Conservation (phyloP, 1,139 yeast species). For the Kazachstania sp. region DNA sequence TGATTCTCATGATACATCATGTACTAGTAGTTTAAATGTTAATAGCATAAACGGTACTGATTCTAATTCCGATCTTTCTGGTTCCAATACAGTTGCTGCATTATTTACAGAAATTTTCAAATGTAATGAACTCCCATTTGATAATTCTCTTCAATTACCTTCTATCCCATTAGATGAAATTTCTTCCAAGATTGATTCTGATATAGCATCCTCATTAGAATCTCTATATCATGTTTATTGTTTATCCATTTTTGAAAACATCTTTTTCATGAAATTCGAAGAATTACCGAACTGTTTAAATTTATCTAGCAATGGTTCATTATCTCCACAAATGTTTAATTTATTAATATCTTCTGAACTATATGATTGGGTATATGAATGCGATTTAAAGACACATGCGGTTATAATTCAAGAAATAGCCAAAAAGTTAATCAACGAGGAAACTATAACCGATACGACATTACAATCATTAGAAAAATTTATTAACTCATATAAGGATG, state of each 20-base stretch:
- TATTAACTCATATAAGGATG: slow-evolving; percentile 36
- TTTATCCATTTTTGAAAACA: slow-evolving; percentile 11
- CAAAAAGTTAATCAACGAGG: slow-evolving; percentile 40
- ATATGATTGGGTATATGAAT: slow-evolving; percentile 52
- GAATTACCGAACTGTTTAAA: slow-evolving; percentile 30
- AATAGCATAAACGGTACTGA: neutral
- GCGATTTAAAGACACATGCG: slow-evolving; percentile 59
- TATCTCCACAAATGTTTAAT: slow-evolving; percentile 57
- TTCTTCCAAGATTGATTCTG: slow-evolving; percentile 7
- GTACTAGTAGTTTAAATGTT: neutral
- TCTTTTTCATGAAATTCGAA: slow-evolving; percentile 3
- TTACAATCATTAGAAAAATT: slow-evolving; percentile 41
- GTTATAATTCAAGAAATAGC: slow-evolving; percentile 55
- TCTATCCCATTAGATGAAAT: slow-evolving; percentile 6
- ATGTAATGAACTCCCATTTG: neutral
- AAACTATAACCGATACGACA: slow-evolving; percentile 40
- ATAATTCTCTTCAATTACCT: slow-evolving; percentile 6
- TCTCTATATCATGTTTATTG: slow-evolving; percentile 13
- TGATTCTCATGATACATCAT: neutral
- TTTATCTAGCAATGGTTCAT: slow-evolving; percentile 45
- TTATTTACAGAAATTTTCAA: slow-evolving; percentile 2
- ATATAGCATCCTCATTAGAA: slow-evolving; percentile 11
- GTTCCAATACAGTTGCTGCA: neutral
- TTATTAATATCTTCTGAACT: slow-evolving; percentile 44
- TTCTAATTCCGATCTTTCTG: neutral